Conservation (phyloP, 2,329 filamentous ascomycete genomes). For the Pseudogymnoascus sp. region DNA sequence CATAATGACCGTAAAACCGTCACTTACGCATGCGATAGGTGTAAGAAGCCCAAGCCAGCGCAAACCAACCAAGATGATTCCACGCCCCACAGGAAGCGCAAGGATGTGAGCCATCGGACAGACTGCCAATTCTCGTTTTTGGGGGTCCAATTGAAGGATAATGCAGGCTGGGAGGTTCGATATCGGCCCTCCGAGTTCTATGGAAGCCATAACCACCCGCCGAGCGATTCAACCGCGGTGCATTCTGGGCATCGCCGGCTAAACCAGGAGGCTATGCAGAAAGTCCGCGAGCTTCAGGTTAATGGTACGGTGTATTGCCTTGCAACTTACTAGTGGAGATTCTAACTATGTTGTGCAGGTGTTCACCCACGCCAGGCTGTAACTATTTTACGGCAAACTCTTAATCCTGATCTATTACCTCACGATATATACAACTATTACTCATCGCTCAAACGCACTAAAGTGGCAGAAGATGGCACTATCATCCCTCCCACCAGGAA, state of each 20-base stretch:
- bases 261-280: constrained; percentile 7
- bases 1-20: constrained; percentile 11
- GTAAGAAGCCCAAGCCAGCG: constrained; percentile 8
- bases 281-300: constrained; percentile 9
- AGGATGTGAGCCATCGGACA: constrained; percentile 2
- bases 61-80: neutral
- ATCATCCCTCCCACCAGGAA: neutral
- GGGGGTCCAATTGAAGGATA: constrained; percentile 9
- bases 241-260: constrained; percentile 9
- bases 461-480: constrained; percentile 9
- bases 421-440: constrained; percentile 2
- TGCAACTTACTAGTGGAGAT: neutral
- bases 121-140: constrained; percentile 10
- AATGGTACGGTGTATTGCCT: constrained; percentile 1
- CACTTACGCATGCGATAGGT: constrained; percentile 9
- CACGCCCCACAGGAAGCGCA: neutral
- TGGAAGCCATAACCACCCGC: constrained; percentile 7
- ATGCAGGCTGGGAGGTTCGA: constrained; percentile 9
- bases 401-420: constrained; percentile 1
- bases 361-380: constrained; percentile 1
- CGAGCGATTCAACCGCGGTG: neutral
- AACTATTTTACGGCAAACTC: constrained; percentile 3
- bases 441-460: neutral
- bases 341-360: neutral
- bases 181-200: constrained; percentile 6